Conservation (phyloP, 768 basidiomycete species). For the Rhodotorula taiwanensis region DNA sequence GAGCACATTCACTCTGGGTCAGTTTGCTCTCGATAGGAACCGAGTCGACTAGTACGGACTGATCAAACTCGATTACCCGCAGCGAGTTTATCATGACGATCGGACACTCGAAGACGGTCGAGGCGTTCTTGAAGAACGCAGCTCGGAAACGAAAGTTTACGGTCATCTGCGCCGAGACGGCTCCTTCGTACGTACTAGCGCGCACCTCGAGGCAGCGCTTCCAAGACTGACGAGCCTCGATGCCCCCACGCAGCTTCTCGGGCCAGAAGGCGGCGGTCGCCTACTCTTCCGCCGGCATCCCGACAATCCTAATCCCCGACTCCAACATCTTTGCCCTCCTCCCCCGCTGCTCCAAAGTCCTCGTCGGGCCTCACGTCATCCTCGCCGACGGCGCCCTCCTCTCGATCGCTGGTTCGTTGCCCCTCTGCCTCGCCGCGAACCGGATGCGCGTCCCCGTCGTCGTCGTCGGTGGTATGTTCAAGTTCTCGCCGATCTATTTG, state of each 20-base stretch:
- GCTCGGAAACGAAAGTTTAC: constrained; percentile 86
- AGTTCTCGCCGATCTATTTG: constrained; percentile 86
- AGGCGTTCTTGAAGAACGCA: constrained; percentile 84
- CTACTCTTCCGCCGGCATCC: constrained; percentile 72
- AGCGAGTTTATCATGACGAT: constrained; percentile 93
- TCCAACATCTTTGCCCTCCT: constrained; percentile 91
- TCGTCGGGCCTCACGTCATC: constrained; percentile 90
- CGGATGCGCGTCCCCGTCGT: constrained; percentile 65
- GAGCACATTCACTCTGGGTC: constrained; percentile 99
- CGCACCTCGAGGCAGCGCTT: background rate
- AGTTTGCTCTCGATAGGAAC: constrained; percentile 42
- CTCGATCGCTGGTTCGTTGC: constrained; percentile 64
- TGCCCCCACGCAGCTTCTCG: constrained; percentile 55
- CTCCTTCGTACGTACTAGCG: constrained; percentile 73
- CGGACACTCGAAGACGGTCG: constrained; percentile 89
- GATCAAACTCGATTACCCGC: background rate
- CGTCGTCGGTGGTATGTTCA: constrained; percentile 90
- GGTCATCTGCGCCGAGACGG: constrained; percentile 91
- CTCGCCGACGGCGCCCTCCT: constrained; percentile 96
- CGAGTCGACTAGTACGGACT: no score
- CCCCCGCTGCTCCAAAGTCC: constrained; percentile 93
- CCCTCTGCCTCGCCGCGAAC: constrained; percentile 67
- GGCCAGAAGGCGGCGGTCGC: constrained; percentile 78
- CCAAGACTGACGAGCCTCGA: background rate
- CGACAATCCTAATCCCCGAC: constrained; percentile 94